Base-by-base conservation (phyloP, 306 rosid species). In the Mimosa bimucronata region DNA sequence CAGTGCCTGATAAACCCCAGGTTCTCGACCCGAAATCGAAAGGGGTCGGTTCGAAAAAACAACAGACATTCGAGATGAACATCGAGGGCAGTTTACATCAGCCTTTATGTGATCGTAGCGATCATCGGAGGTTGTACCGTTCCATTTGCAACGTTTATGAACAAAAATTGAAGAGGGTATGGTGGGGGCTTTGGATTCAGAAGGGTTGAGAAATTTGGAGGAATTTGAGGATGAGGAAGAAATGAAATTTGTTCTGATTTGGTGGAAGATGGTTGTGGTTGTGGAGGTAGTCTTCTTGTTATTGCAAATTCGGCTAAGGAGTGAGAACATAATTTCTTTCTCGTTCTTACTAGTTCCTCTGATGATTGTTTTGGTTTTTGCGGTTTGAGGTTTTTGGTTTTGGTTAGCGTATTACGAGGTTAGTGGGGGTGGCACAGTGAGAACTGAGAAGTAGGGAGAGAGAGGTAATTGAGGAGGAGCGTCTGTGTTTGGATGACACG, bases 31-130 rank as follows among this genome's bases (percentile, higher is more conserved):
- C 25, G 90, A 81, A 37, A 91, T 89, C 53, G 95, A 89, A 2
- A 91, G 80, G 28, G 91, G 95, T 11, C 95, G 79, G 84, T 88
- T 91, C 16, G 95, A 89, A 85, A 91, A 91, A 9, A 86, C n/a
- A n/a, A 91, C 80, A 19, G 87, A 64, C 91, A 91, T 91, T 19
- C 66, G 75, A 9, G 53, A 60, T 3, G 90, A 79, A 82, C 95
- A 91, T 15, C 92, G 89, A 0, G 95, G 95, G 74, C 95, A 91
- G 28, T 87, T 91, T 11, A 77, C 88, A 11, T 86, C 85, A 2
- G 91, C 92, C 66, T 80, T 87, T 45, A 91, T 86, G 77, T 87
- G 82, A 7, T 91, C 90, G 68, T 85, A 88, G 3, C 82, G 77
- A 40, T 71, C 85, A 55, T 44, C 71, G 1, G 66, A 68, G 34